These are phyloP conservation scores for Solanum paucissectum DNA, from an alignment of 257 asterid genomes.

Conservation along the genomic window DNA sequence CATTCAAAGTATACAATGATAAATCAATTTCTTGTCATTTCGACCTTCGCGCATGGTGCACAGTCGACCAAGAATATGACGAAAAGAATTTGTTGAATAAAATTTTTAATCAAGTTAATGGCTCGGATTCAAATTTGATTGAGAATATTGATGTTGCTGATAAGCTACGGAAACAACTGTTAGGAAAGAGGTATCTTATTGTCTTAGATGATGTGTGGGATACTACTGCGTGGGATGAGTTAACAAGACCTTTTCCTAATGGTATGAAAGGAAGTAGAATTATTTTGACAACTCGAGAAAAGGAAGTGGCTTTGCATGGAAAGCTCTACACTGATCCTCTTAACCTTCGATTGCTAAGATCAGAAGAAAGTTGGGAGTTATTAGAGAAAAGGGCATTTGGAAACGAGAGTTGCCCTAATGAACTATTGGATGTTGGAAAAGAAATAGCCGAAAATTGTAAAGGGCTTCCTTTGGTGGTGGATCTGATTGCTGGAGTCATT, in stretches of 20 bases:
- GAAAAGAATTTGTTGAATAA: too few species aligned
- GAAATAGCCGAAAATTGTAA: conserved; percentile 5
- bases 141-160: too few species aligned
- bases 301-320: neutral
- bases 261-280: neutral
- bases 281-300: neutral
- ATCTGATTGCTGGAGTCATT: conserved; percentile 10
- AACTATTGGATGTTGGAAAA: neutral
- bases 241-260: neutral
- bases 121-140: too few species aligned
- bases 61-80: too few species aligned
- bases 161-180: too few species aligned
- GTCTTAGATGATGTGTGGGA: too few species aligned
- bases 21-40: too few species aligned
- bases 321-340: neutral
- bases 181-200: too few species aligned
- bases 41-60: too few species aligned
- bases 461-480: conserved; percentile 14
- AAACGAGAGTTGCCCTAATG: conserved; percentile 1
- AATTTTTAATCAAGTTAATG: too few species aligned
- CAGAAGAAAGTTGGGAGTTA: conserved; percentile 10
- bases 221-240: too few species aligned
- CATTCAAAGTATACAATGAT: too few species aligned
- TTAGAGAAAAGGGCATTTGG: conserved; percentile 2
- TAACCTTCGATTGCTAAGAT: neutral